Conservation (phyloP, 257 asterid species). For the Paulownia fortunei region DNA sequence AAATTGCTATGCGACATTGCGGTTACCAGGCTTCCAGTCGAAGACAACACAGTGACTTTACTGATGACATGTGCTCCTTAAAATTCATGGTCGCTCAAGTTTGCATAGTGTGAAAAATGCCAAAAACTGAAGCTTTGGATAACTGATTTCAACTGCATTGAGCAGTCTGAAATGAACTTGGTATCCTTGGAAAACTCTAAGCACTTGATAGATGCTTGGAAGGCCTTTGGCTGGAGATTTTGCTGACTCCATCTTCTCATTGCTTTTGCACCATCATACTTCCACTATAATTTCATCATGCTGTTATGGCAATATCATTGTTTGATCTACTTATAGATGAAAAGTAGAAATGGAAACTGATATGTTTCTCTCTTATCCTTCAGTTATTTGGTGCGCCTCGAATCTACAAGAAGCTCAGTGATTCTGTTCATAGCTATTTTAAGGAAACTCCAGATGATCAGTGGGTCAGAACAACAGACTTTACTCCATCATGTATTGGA, state of each 20-base stretch:
- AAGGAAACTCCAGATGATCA: slow-evolving; percentile 69
- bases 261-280: background rate
- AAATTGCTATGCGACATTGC: no score
- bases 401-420: slow-evolving; percentile 57
- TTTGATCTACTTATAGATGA: background rate
- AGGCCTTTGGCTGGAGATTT: background rate
- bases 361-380: background rate
- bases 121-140: no score
- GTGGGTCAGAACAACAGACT: slow-evolving; percentile 91
- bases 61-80: no score
- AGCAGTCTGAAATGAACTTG: no score
- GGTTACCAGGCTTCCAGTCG: no score
- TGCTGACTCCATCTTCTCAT: background rate
- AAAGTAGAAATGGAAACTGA: background rate
- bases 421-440: slow-evolving; percentile 43
- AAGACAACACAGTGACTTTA: no score
- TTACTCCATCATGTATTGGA: slow-evolving; percentile 66
- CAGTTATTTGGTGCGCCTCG: slow-evolving; percentile 90
- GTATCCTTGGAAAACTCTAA: no score
- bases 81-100: no score
- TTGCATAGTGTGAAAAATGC: no score
- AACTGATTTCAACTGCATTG: no score
- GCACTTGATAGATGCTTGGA: no score
- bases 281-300: background rate
- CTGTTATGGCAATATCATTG: background rate